Conservation (phyloP, 2,329 filamentous ascomycete genomes). For the Microsporum ferrugineum region DNA sequence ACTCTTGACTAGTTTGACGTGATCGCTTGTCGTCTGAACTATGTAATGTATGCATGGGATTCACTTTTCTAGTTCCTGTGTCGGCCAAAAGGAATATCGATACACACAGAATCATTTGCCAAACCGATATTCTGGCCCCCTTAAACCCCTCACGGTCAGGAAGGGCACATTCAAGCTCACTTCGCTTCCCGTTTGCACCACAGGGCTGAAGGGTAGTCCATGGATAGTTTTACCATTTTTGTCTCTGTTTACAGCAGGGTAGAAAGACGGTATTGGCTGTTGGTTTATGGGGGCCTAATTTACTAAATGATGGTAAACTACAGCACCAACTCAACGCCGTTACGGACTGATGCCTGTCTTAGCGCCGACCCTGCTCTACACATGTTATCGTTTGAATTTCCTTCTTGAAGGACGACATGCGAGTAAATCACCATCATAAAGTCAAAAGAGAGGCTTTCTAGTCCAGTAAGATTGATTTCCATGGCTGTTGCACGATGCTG, state of each 20-base stretch:
- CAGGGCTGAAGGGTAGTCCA: background rate
- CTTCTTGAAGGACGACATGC: background rate
- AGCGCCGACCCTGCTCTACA: background rate
- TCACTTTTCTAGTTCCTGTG: background rate
- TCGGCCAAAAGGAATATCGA: background rate
- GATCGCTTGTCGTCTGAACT: background rate
- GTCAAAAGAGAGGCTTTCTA: background rate
- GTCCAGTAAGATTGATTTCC: background rate
- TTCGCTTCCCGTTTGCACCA: background rate
- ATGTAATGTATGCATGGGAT: background rate
- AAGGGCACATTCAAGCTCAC: background rate
- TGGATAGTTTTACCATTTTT: background rate
- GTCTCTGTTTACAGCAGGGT: background rate
- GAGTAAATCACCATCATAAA: background rate
- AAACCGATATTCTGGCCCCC: background rate
- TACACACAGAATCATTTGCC: background rate
- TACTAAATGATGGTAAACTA: background rate
- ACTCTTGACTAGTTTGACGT: background rate
- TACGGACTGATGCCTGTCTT: background rate
- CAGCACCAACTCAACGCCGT: background rate
- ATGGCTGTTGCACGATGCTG: background rate
- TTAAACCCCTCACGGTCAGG: background rate
- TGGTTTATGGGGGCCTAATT: background rate
- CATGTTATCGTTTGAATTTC: background rate
- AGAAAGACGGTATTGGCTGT: background rate